Percentiles rank a stretch among this genome's conserved stretches.
Conservation (phyloP, 129 eudicot genomes). For the Artemisia tridentata region DNA sequence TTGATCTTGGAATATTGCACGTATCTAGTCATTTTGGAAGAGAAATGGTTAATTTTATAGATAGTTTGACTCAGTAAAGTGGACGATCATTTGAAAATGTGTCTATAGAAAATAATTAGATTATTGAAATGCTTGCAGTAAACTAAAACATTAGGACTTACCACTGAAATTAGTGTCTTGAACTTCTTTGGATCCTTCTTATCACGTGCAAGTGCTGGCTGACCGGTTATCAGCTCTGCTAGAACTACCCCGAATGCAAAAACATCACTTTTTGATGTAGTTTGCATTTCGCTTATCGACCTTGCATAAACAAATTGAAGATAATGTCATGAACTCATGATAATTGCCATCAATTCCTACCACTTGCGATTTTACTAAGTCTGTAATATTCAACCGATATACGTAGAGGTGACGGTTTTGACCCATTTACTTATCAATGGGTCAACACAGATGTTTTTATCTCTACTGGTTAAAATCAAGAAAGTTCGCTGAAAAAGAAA, state of each 20-base stretch:
- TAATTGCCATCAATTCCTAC: slow-evolving; percentile 2
- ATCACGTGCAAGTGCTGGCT: slow-evolving; percentile 41
- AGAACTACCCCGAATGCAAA: slow-evolving; percentile 50
- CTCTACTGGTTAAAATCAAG: too few relatives aligned
- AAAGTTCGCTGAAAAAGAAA: too few relatives aligned
- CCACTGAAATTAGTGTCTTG: slow-evolving; percentile 40
- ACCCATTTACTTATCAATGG: background rate
- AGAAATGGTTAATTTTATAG: background rate
- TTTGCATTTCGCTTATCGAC: slow-evolving; percentile 41
- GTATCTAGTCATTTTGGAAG: slow-evolving; percentile 24
- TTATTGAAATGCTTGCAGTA: slow-evolving; percentile 9
- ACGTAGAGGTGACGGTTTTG: background rate
- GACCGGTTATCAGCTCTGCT: slow-evolving; percentile 43
- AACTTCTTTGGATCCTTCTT: slow-evolving; percentile 33
- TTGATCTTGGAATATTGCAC: slow-evolving; percentile 31
- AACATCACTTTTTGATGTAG: slow-evolving; percentile 43
- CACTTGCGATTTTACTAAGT: background rate
- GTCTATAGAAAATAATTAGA: background rate
- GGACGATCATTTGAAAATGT: background rate
- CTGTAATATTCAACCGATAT: background rate
- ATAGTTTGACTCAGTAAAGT: background rate
- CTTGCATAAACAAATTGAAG: slow-evolving; percentile 21
- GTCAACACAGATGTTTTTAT: background rate
- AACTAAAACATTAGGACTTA: slow-evolving; percentile 13
- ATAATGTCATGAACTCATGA: slow-evolving; percentile 8